phyloP scores from a whole-genome alignment of 1,139 yeast genomes.

The Neolecta irregularis region DNA sequence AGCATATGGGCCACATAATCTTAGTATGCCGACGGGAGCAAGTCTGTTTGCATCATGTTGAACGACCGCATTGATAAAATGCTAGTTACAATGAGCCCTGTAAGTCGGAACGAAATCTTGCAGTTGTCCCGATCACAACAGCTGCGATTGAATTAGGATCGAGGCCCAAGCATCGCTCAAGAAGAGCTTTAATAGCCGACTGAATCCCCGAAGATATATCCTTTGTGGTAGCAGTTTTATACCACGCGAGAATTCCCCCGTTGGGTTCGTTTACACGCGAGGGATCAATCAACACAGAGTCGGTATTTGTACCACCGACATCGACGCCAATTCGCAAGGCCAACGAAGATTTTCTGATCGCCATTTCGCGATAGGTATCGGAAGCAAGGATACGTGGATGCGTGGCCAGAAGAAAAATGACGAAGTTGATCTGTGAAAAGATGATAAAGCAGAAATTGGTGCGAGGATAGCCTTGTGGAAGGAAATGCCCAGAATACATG shows the following conservation, averaged over 20 bases:
- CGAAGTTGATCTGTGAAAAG: no score
- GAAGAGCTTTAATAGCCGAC: constrained; percentile 25
- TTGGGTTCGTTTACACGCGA: constrained; percentile 16
- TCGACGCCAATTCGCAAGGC: constrained; percentile 29
- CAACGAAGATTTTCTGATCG: no score
- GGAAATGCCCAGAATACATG: no score
- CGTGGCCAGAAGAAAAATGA: no score
- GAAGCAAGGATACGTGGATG: no score
- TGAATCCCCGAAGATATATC: constrained; percentile 33
- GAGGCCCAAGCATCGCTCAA: constrained; percentile 17
- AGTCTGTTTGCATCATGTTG: constrained; percentile 29
- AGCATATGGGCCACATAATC: constrained; percentile 30
- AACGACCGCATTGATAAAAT: constrained; percentile 33
- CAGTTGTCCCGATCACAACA: constrained; percentile 33
- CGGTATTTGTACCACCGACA: constrained; percentile 38
- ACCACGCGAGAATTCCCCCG: constrained; percentile 29
- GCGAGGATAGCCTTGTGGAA: no score
- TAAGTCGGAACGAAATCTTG: no score
- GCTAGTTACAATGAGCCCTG: no score
- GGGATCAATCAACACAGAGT: constrained; percentile 32
- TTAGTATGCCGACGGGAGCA: constrained; percentile 29
- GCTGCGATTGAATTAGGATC: constrained; percentile 24
- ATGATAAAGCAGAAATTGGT: no score
- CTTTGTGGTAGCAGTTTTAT: constrained; percentile 31
- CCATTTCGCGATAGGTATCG: no score